A percentile compares a stretch with the other conserved stretches of the same genome.
Evolutionary conservation across 441 rosid species (phyloP).

Genomic region (Euphorbia schlechtendalii): DNA sequence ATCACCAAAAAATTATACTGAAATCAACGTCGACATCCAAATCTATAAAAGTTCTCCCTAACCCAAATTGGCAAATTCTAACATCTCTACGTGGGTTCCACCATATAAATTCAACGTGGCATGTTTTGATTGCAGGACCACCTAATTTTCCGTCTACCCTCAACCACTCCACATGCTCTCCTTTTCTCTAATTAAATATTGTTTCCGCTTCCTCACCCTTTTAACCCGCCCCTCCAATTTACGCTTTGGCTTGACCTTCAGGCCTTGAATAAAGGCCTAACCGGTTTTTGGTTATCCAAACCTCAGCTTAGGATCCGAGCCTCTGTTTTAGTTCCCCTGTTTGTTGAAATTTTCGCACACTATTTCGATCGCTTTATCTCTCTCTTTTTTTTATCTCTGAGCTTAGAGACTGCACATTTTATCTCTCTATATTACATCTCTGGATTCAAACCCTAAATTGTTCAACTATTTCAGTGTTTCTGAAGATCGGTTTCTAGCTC

Average conservation of each 20-base stretch:
- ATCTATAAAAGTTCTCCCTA: background rate
- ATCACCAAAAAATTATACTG: background rate
- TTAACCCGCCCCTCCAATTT: background rate
- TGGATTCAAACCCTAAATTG: constrained; percentile 39
- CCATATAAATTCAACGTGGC: constrained; percentile 15
- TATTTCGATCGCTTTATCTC: constrained; percentile 47
- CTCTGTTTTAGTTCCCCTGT: constrained; percentile 39
- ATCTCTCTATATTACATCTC: background rate
- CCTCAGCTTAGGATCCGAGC: constrained; percentile 40
- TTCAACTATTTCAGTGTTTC: constrained; percentile 18
- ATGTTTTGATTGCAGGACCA: constrained; percentile 5
- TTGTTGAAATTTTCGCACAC: constrained; percentile 58
- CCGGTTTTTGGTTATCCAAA: constrained; percentile 8
- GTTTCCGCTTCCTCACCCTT: too few relatives aligned
- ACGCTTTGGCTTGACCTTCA: background rate
- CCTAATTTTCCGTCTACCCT: constrained; percentile 12
- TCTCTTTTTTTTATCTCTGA: constrained; percentile 21
- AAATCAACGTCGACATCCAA: background rate
- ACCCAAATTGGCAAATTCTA: constrained; percentile 9
- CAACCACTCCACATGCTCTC: constrained; percentile 19
- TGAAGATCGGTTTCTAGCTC: constrained; percentile 33
- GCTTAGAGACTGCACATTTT: constrained; percentile 17
- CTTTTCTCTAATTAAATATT: background rate
- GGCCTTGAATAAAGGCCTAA: constrained; percentile 30
- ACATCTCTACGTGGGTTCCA: background rate